Percentiles rank a stretch among this genome's conserved stretches.
Evolutionary conservation across 177 flowering plant species (phyloP).

Genomic region (Vitis hybrid): DNA sequence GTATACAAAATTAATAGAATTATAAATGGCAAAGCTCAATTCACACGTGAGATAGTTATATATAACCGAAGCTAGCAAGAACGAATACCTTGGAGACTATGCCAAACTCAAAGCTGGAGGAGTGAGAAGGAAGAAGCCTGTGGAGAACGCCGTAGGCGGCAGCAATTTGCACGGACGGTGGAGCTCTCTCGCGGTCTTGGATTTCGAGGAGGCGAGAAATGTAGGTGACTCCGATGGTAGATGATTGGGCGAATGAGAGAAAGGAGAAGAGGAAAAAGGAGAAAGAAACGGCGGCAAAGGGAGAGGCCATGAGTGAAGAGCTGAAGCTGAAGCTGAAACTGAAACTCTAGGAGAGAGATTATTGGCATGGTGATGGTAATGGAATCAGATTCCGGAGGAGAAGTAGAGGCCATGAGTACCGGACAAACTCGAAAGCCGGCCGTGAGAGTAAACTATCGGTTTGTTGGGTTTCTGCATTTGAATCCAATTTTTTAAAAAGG

Average conservation of each 20-base stretch:
- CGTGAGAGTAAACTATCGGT: neutral
- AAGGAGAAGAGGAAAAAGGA: neutral
- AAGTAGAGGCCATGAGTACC: neutral
- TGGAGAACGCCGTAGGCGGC: slow-evolving; percentile 57
- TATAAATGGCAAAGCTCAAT: no score
- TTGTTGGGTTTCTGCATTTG: no score
- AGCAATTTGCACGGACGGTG: slow-evolving; percentile 45
- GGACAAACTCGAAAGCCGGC: slow-evolving; percentile 26
- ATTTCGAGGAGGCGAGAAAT: slow-evolving; percentile 49
- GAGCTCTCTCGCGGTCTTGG: slow-evolving; percentile 60
- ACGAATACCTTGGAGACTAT: slow-evolving; percentile 52
- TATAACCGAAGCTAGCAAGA: neutral
- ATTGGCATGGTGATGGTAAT: neutral
- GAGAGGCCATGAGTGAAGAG: slow-evolving; percentile 11
- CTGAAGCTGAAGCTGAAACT: neutral
- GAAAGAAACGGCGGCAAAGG: slow-evolving; percentile 14
- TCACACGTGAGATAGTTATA: neutral
- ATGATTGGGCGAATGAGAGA: slow-evolving; percentile 22
- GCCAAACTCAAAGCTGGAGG: slow-evolving; percentile 53
- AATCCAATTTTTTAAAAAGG: no score
- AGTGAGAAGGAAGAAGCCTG: slow-evolving; percentile 67
- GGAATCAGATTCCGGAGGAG: neutral
- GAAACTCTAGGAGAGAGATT: neutral
- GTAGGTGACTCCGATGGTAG: slow-evolving; percentile 49
- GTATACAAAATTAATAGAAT: no score